Evolutionary conservation across 1,139 yeast species (phyloP).

Genomic region (Yamadazyma atlantica): DNA sequence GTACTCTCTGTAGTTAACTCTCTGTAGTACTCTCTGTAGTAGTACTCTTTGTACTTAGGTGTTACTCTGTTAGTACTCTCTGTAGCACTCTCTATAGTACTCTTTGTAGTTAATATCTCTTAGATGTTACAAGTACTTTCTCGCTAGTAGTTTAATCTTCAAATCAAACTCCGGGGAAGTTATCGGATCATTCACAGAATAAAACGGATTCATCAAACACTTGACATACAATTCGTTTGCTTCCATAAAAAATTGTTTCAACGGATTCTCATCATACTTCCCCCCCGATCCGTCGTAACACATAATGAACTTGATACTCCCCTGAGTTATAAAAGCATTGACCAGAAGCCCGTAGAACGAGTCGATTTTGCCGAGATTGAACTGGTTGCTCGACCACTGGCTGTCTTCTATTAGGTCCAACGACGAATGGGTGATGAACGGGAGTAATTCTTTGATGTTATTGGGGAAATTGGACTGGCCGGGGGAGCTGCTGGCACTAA

Average conservation of each 20-base stretch:
- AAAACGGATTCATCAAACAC: constrained; percentile 84
- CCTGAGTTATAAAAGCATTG: constrained; percentile 84
- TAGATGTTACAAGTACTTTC: constrained; percentile 64
- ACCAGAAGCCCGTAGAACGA: constrained; percentile 79
- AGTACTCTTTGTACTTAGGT: neutral
- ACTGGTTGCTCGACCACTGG: constrained; percentile 71
- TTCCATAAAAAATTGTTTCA: constrained; percentile 81
- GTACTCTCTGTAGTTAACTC: neutral
- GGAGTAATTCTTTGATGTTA: constrained; percentile 76
- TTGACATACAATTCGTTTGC: constrained; percentile 87
- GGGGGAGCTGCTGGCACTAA: constrained; percentile 39
- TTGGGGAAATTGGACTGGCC: constrained; percentile 66
- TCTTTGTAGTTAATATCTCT: neutral
- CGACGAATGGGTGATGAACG: constrained; percentile 85
- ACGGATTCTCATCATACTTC: constrained; percentile 65
- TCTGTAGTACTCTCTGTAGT: neutral
- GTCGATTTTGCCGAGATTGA: constrained; percentile 77
- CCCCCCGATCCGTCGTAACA: constrained; percentile 53
- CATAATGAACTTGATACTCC: constrained; percentile 78
- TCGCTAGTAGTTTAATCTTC: constrained; percentile 68
- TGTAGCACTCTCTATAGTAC: neutral
- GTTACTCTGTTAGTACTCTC: neutral
- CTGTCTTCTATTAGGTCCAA: constrained; percentile 85
- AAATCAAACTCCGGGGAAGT: constrained; percentile 74
- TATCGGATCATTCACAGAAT: constrained; percentile 72